A percentile compares a stretch with the other conserved stretches of the same genome.
Evolutionary conservation across 2,329 filamentous ascomycete genomes (phyloP).

Genomic region (Alternaria postmessia): DNA sequence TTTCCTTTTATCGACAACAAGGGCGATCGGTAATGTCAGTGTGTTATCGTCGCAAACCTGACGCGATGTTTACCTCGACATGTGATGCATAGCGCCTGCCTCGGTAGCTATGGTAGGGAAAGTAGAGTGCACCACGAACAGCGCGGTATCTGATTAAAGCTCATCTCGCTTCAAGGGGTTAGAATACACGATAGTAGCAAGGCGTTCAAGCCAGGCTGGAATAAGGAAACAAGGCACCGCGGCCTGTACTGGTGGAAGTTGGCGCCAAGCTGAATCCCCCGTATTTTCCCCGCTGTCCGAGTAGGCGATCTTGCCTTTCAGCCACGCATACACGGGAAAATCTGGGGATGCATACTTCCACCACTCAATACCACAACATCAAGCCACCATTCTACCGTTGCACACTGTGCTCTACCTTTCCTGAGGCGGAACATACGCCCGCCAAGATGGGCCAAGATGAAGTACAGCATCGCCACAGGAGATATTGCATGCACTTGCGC

Average conservation of each 20-base stretch:
- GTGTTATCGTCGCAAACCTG: not conserved
- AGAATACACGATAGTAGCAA: not conserved
- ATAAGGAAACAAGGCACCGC: conserved; percentile 1
- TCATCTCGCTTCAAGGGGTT: conserved; percentile 1
- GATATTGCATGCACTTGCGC: conserved; percentile 8
- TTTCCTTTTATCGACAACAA: not conserved
- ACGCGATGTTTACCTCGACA: not conserved
- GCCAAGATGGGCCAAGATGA: conserved; percentile 15
- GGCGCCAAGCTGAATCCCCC: conserved; percentile 7
- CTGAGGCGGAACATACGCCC: conserved; percentile 14
- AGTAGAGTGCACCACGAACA: not conserved
- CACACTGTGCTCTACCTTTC: conserved; percentile 17
- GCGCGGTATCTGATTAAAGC: not conserved
- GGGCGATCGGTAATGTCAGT: not conserved
- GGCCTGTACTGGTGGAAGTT: conserved; percentile 13
- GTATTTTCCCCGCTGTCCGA: conserved; percentile 20
- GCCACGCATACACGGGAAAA: conserved; percentile 15
- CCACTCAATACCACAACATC: conserved; percentile 22
- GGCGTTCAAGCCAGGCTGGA: not conserved
- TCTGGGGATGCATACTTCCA: conserved; percentile 31
- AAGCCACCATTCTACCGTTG: conserved; percentile 19
- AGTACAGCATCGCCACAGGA: conserved; percentile 6
- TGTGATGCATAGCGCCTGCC: not conserved
- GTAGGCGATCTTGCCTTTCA: conserved; percentile 21
- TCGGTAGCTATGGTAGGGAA: not conserved